These are phyloP conservation scores for Calonectria naviculata DNA, from an alignment of 2,329 filamentous ascomycete genomes.

Conservation along the genomic window DNA sequence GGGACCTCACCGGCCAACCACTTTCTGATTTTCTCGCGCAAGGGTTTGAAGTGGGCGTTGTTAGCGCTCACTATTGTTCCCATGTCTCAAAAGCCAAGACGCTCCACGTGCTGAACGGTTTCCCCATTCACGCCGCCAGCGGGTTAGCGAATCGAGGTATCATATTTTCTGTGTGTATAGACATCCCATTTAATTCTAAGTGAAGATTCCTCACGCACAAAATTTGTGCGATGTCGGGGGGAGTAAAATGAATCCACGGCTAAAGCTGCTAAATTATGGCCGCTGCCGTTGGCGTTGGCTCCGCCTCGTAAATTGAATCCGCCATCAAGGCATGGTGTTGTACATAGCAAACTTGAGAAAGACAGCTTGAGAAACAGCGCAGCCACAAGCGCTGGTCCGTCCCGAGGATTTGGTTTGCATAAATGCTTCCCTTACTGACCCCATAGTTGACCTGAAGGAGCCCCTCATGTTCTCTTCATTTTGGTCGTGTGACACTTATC, in stretches of 20 bases:
- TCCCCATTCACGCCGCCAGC: constrained; percentile 17
- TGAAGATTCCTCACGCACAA: not conserved
- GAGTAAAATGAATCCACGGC: too few relatives aligned
- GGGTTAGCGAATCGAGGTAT: constrained; percentile 19
- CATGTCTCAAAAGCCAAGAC: constrained; percentile 28
- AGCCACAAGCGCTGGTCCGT: constrained; percentile 16
- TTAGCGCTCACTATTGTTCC: constrained; percentile 25
- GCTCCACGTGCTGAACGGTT: constrained; percentile 40
- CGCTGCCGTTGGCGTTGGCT: not conserved
- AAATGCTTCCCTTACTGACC: constrained; percentile 15
- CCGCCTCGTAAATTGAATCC: not conserved
- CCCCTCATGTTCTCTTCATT: constrained; percentile 6
- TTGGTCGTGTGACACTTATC: constrained; percentile 29
- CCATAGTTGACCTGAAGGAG: not conserved
- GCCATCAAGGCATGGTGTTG: not conserved
- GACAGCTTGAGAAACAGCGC: constrained; percentile 7
- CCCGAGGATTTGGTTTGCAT: constrained; percentile 30
- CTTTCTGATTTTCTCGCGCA: constrained; percentile 25
- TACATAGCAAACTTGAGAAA: not conserved
- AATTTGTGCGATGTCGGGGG: not conserved
- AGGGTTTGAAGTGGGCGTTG: constrained; percentile 19
- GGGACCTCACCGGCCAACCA: constrained; percentile 22
- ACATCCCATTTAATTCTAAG: not conserved
- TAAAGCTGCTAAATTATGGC: not conserved
- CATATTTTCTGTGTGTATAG: constrained; percentile 5